Evolutionary conservation across 1,284 basidiomycete species (phyloP).

Genomic region (Sporisorium iseilematis-ciliati): DNA sequence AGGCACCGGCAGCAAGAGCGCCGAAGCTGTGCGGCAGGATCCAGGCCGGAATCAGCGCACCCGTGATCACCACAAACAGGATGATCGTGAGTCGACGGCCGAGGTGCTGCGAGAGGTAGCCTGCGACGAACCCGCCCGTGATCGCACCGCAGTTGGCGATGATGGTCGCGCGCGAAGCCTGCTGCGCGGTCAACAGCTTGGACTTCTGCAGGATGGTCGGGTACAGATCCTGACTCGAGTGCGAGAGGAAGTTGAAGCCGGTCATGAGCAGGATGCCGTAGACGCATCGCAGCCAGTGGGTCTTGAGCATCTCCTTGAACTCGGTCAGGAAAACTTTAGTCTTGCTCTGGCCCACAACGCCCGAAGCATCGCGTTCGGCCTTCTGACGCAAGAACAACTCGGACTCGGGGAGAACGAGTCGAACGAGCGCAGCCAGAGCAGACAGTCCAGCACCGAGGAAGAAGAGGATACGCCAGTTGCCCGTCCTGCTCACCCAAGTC

Average conservation of each 20-base stretch:
- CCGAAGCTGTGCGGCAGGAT: constrained; percentile 70
- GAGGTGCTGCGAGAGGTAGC: constrained; percentile 83
- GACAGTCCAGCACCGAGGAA: constrained; percentile 76
- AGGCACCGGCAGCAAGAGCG: constrained; percentile 71
- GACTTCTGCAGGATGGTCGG: constrained; percentile 63
- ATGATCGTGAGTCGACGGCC: constrained; percentile 90
- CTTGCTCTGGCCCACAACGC: constrained; percentile 35
- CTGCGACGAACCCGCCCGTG: constrained; percentile 81
- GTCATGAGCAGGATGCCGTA: constrained; percentile 77
- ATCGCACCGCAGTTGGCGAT: constrained; percentile 86
- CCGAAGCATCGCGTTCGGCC: constrained; percentile 66
- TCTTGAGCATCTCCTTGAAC: constrained; percentile 79
- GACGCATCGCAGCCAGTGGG: constrained; percentile 86
- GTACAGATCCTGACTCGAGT: constrained; percentile 64
- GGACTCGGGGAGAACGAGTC: constrained; percentile 83
- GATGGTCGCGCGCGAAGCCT: constrained; percentile 87
- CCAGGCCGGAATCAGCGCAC: constrained; percentile 68
- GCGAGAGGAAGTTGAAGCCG: constrained; percentile 87
- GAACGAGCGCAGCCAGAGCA: constrained; percentile 79
- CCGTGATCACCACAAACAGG: constrained; percentile 71
- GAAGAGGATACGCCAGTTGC: constrained; percentile 73
- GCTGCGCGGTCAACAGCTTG: constrained; percentile 70
- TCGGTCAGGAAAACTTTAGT: constrained; percentile 81
- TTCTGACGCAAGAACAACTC: constrained; percentile 76
- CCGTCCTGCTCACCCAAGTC: constrained; percentile 69